Conservation (phyloP, 2,329 filamentous ascomycete genomes). For the Piedraia hortae region DNA sequence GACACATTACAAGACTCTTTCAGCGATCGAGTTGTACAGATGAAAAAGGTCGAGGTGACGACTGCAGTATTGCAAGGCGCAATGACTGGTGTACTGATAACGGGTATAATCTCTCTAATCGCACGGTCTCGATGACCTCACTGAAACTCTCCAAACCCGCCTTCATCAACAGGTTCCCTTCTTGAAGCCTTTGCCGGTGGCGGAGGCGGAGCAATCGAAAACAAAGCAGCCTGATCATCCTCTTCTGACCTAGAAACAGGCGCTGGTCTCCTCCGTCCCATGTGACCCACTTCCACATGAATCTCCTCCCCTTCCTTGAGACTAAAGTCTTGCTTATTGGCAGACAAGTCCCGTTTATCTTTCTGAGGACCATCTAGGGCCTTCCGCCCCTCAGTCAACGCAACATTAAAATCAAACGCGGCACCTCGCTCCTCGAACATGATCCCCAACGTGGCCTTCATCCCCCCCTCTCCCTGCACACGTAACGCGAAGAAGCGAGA, state of each 20-base stretch:
- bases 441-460: conserved; percentile 56
- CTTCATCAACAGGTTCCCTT: conserved; percentile 40
- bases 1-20: conserved; percentile 11
- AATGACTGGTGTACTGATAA: conserved; percentile 15
- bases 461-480: conserved; percentile 45
- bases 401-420: conserved; percentile 63
- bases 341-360: conserved; percentile 12
- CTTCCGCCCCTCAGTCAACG: conserved; percentile 50
- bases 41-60: conserved; percentile 20
- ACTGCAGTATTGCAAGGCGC: conserved; percentile 19
- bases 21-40: conserved; percentile 18
- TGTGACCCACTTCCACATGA: conserved; percentile 45
- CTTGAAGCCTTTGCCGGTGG: conserved; percentile 18
- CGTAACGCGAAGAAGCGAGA: conserved; percentile 62
- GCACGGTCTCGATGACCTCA: conserved; percentile 13
- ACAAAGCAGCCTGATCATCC: conserved; percentile 23
- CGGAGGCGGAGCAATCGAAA: conserved; percentile 50
- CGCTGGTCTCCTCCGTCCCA: conserved; percentile 15
- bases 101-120: conserved; percentile 12
- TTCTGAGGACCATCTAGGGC: conserved; percentile 24
- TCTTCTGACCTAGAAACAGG: conserved; percentile 14
- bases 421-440: conserved; percentile 70
- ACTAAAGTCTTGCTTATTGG: conserved; percentile 45
- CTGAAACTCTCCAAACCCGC: conserved; percentile 55
- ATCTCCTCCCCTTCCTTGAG: conserved; percentile 79